phyloP scores from a whole-genome alignment of 2,329 filamentous ascomycete species.

The Pyricularia grisea region DNA sequence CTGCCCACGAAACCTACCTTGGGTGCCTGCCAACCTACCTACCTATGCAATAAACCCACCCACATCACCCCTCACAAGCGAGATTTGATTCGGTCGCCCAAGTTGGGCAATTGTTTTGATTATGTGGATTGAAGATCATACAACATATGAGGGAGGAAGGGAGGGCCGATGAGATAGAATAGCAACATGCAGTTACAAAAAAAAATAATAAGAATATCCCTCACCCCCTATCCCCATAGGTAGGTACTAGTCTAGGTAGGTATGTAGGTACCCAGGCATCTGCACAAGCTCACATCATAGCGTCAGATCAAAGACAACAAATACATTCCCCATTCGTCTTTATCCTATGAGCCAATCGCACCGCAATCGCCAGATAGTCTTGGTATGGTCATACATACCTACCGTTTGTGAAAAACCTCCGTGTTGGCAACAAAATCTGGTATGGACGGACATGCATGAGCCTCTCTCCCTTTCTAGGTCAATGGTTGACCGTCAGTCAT shows the following conservation, averaged over 20 bases:
- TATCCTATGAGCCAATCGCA: neutral
- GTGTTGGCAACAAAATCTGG: neutral
- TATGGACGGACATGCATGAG: too few species aligned
- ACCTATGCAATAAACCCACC: neutral
- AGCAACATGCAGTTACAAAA: neutral
- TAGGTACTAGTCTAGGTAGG: too few species aligned
- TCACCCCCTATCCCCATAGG: neutral
- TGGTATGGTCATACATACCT: neutral
- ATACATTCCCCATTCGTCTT: neutral
- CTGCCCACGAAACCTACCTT: neutral
- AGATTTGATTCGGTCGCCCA: neutral
- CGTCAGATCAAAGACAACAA: neutral
- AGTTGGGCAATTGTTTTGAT: neutral
- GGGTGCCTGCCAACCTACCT: neutral
- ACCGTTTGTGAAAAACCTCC: neutral
- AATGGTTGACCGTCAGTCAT: too few species aligned
- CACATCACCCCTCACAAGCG: neutral
- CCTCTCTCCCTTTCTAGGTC: too few species aligned
- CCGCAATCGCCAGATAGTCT: neutral
- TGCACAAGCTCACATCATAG: neutral
- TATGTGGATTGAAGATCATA: conserved; percentile 1
- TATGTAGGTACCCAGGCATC: neutral
- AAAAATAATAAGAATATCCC: neutral
- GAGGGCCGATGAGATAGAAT: neutral
- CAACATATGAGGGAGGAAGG: neutral